Evolutionary conservation across 352 stramenopile species (phyloP).

Genomic region (Blastocystis sp.): DNA sequence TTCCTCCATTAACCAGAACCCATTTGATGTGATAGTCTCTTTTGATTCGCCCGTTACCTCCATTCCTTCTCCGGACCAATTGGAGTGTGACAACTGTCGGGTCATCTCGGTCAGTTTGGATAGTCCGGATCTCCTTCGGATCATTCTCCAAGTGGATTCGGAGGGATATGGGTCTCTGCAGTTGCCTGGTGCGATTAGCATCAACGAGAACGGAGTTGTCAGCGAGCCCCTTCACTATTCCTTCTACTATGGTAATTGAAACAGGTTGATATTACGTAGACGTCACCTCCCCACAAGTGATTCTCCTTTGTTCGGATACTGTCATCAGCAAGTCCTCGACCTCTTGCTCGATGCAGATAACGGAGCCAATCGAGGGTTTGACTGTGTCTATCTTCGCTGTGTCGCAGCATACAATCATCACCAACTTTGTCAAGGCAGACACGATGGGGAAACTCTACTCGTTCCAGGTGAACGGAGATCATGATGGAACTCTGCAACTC

Average conservation of each 20-base stretch:
- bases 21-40: not conserved
- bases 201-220: not conserved
- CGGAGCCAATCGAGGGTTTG: not conserved
- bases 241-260: not conserved
- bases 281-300: not conserved
- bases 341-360: not conserved
- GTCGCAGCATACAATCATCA: not conserved
- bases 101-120: not conserved
- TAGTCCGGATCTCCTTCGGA: not conserved
- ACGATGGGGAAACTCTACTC: not conserved
- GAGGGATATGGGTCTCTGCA: not conserved
- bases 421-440: not conserved
- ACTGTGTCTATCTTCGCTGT: not conserved
- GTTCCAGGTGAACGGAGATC: not conserved
- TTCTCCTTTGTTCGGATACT: not conserved
- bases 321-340: not conserved
- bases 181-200: not conserved
- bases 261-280: not conserved
- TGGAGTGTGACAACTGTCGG: not conserved
- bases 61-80: not conserved
- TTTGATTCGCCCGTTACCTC: not conserved
- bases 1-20: conserved; percentile 2
- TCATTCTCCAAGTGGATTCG: not conserved
- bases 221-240: not conserved
- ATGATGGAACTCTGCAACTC: not conserved